A percentile compares a stretch with the other conserved stretches of the same genome.
Evolutionary conservation across 306 rosid genomes (phyloP).

Genomic region (Prosopis cineraria): DNA sequence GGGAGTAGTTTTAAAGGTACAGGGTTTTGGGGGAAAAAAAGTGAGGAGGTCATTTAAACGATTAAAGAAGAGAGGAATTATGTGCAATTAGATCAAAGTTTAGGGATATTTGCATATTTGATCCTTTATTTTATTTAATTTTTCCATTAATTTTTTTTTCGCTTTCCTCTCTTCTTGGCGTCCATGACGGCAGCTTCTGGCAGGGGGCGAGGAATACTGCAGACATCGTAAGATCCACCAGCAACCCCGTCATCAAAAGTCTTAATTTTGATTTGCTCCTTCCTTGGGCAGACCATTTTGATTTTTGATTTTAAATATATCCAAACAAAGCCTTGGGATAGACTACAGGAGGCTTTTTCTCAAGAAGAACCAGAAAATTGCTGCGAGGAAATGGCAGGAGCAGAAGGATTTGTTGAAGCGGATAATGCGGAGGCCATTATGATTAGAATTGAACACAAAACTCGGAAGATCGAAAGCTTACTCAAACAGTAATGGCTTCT

Average conservation of each 20-base stretch:
- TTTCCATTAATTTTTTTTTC: too few species aligned
- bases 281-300: not conserved
- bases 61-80: too few species aligned
- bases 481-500: slow-evolving; percentile 69
- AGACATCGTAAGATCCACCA: not conserved
- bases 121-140: too few species aligned
- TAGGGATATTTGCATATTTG: too few species aligned
- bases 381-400: slow-evolving; percentile 52
- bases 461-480: slow-evolving; percentile 89
- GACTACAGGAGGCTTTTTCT: slow-evolving; percentile 13
- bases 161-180: not conserved
- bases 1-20: too few species aligned
- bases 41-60: too few species aligned
- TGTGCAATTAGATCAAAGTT: too few species aligned
- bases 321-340: not conserved
- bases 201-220: not conserved
- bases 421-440: slow-evolving; percentile 91
- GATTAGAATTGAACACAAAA: slow-evolving; percentile 87
- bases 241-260: not conserved
- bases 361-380: slow-evolving; percentile 13
- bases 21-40: too few species aligned
- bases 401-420: slow-evolving; percentile 66
- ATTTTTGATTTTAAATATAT: not conserved
- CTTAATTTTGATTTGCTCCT: not conserved
- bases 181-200: not conserved